phyloP scores from a whole-genome alignment of 441 rosid genomes.

The Capsella rubella region DNA sequence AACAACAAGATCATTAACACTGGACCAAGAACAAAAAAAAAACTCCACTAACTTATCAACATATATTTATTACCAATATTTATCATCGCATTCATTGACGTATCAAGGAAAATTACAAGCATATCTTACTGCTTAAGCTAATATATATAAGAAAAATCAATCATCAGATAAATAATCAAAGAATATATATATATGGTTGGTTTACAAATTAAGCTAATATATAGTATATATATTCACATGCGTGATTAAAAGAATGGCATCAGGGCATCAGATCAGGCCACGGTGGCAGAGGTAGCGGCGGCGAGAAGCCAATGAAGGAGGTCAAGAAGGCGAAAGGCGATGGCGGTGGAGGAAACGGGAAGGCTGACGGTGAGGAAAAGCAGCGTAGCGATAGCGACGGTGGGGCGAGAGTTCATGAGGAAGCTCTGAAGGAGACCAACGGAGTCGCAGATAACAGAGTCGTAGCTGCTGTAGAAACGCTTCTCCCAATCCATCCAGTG shows the following conservation, averaged over 20 bases:
- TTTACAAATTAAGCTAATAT: background rate
- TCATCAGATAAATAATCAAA: slow-evolving; percentile 25
- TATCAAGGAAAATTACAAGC: background rate
- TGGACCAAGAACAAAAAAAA: background rate
- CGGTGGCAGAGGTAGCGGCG: background rate
- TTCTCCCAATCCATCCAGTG: slow-evolving; percentile 89
- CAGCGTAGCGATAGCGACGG: slow-evolving; percentile 55
- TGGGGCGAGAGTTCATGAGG: slow-evolving; percentile 73
- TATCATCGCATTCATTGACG: background rate
- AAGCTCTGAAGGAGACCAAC: slow-evolving; percentile 58
- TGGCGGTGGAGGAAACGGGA: slow-evolving; percentile 47
- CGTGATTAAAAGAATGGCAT: background rate
- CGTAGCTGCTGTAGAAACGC: slow-evolving; percentile 55
- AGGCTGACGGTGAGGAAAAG: slow-evolving; percentile 55
- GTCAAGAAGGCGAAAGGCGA: slow-evolving; percentile 43
- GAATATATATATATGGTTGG: slow-evolving; percentile 15
- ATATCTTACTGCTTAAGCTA: slow-evolving; percentile 3
- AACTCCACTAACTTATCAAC: slow-evolving; percentile 3
- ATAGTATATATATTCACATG: too few species aligned
- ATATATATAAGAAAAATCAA: background rate
- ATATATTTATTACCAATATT: background rate
- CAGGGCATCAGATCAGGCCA: slow-evolving; percentile 34
- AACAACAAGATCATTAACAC: background rate
- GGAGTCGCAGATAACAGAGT: slow-evolving; percentile 54
- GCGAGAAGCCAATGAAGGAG: slow-evolving; percentile 27